Base-by-base conservation (phyloP, 306 rosid genomes). In the Quercus suber region DNA sequence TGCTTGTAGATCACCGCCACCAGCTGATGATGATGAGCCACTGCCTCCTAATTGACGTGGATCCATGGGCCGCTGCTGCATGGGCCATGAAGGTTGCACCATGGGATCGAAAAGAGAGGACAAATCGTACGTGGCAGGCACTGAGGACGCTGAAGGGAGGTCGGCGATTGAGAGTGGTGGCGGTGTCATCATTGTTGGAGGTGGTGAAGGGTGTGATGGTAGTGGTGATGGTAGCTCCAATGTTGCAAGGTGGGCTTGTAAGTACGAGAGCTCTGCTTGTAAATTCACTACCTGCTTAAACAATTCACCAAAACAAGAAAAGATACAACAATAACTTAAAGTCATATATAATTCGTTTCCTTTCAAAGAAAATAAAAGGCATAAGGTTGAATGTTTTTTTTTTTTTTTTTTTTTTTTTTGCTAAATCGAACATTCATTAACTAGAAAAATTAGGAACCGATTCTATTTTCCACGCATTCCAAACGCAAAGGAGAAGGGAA, bases 91-190 rank as follows among this genome's bases (percentile, higher is more conserved):
- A 58, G 89, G 85, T 55, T 94, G 95, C 67, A 78, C 88, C 83
- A 87, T 86, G 4, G 97, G 99, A 25, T 94, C 99, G 67, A 94
- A 91, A 20, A 92, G 97, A 0, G 97, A 81, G 23, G 99, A 94
- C 20, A 94, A 76, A 69, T 94, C 99, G 61, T 89, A 91, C 2
- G 95, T 72, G 7, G 63, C 69, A 4, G 93, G 90, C 51, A 82
- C 27, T 71, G 92, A 0, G 45, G 88, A 25, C 43, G 84, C 83
- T 0, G 87, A 71, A 8, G 94, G 89, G 43, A 94, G 89, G 79
- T 94, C 91, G 0, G 91, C 43, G 6, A 88, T 86, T 12, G 98
- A 85, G 75, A 88, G 55, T 1, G 72, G 75, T 0, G 83, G 84
- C 0, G 86, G 89, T 1, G 76, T 35, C 18, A 82, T 31, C 30